phyloP scores from a whole-genome alignment of 176 grass and related monocot genomes.

The Dactylis glomerata region DNA sequence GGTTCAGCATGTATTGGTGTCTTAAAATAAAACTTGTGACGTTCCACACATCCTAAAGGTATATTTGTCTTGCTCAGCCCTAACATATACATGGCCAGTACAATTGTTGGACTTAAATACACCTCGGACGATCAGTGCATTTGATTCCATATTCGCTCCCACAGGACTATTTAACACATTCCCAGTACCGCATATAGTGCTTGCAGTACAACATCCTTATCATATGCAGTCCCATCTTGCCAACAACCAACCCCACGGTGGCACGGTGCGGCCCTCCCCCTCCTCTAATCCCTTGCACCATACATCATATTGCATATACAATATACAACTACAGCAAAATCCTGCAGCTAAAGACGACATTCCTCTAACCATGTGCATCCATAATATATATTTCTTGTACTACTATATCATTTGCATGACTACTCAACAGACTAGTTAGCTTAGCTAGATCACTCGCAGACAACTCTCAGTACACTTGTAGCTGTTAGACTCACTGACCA shows the following conservation, averaged over 20 bases:
- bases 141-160: slow-evolving; percentile 54
- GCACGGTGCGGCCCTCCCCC: neutral
- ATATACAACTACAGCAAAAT: slow-evolving; percentile 3
- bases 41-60: slow-evolving; percentile 17
- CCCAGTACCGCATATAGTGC: slow-evolving; percentile 14
- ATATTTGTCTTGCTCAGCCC: slow-evolving; percentile 21
- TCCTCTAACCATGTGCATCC: slow-evolving; percentile 41
- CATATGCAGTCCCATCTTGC: neutral
- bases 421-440: slow-evolving; percentile 15
- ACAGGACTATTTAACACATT: slow-evolving; percentile 1
- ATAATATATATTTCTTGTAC: neutral
- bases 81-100: slow-evolving; percentile 3
- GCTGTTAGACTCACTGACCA: slow-evolving; percentile 5
- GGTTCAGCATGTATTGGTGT: neutral
- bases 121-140: neutral
- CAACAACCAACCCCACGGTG: neutral
- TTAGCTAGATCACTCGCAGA: slow-evolving; percentile 20
- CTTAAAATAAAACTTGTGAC: neutral
- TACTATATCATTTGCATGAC: slow-evolving; percentile 21
- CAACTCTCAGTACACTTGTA: slow-evolving; percentile 29
- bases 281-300: neutral
- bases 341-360: slow-evolving; percentile 36
- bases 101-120: slow-evolving; percentile 23
- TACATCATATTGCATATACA: neutral
- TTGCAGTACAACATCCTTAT: neutral